phyloP scores from a whole-genome alignment of 23 red algal species.

The Gracilaria domingensis region DNA sequence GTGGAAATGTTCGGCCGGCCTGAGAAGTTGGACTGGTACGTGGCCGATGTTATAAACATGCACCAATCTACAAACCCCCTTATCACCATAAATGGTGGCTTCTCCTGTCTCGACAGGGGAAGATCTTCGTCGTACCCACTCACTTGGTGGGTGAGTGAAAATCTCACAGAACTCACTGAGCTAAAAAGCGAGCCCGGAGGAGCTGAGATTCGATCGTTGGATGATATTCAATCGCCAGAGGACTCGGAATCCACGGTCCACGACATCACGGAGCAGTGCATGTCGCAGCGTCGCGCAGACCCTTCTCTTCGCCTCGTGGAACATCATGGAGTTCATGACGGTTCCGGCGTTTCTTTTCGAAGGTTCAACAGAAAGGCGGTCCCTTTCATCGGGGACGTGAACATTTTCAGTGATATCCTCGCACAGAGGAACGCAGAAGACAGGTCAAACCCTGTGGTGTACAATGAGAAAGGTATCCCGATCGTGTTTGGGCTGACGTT shows the following conservation, averaged over 20 bases:
- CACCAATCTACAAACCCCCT: background rate
- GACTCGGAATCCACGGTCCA: background rate
- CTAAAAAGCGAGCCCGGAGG: background rate
- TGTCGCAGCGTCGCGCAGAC: conserved; percentile 4
- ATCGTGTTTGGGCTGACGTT: conserved; percentile 46
- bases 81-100: conserved; percentile 47
- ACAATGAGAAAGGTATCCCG: conserved; percentile 24
- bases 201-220: background rate
- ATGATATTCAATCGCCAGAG: background rate
- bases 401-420: conserved; percentile 9
- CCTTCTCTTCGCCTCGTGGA: conserved; percentile 43
- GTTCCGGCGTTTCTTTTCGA: conserved; percentile 25
- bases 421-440: background rate
- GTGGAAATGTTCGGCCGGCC: conserved; percentile 15
- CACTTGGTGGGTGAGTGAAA: conserved; percentile 35
- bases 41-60: conserved; percentile 18
- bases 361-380: background rate
- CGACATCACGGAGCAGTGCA: conserved; percentile 36
- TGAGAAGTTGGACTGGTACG: conserved; percentile 28
- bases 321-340: conserved; percentile 34
- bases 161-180: background rate
- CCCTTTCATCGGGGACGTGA: background rate
- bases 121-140: conserved; percentile 13
- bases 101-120: conserved; percentile 37
- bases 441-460: conserved; percentile 24